Evolutionary conservation across 164 flowering plant genomes (phyloP).

Genomic region (Nelumbo lutea): DNA sequence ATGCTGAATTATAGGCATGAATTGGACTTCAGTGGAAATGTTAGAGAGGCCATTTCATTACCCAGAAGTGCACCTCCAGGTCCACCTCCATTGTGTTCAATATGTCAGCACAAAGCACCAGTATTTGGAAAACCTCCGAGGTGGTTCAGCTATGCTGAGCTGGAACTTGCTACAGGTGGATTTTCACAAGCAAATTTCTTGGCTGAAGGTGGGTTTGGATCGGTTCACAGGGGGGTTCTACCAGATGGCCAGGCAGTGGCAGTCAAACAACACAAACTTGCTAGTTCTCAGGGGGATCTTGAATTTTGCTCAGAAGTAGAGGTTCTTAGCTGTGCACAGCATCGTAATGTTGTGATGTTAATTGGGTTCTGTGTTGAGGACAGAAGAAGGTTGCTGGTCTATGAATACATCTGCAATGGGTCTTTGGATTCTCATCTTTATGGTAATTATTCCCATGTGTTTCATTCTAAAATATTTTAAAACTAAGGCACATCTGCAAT

Average conservation of each 20-base stretch:
- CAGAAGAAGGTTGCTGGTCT: conserved; percentile 74
- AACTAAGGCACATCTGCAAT: no score
- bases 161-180: conserved; percentile 78
- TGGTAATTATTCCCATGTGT: conserved; percentile 38
- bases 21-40: conserved; percentile 37
- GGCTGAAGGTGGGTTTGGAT: conserved; percentile 98
- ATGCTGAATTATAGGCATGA: conserved; percentile 28
- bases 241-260: conserved; percentile 83
- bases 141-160: conserved; percentile 72
- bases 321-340: conserved; percentile 94
- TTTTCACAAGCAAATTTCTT: conserved; percentile 75
- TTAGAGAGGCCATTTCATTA: conserved; percentile 55
- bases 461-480: background rate
- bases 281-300: conserved; percentile 86
- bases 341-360: conserved; percentile 92
- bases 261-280: conserved; percentile 85
- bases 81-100: conserved; percentile 83
- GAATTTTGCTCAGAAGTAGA: conserved; percentile 97
- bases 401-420: conserved; percentile 92
- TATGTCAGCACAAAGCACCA: conserved; percentile 83
- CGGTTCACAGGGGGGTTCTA: conserved; percentile 78
- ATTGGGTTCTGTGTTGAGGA: conserved; percentile 90
- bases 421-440: conserved; percentile 90
- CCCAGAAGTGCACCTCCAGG: conserved; percentile 54
- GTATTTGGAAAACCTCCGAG: conserved; percentile 81